Evolutionary conservation across 2,329 filamentous ascomycete genomes (phyloP), one percentile per base, ranked within the genome.

Genomic region (Colletotrichum graminicola): DNA sequence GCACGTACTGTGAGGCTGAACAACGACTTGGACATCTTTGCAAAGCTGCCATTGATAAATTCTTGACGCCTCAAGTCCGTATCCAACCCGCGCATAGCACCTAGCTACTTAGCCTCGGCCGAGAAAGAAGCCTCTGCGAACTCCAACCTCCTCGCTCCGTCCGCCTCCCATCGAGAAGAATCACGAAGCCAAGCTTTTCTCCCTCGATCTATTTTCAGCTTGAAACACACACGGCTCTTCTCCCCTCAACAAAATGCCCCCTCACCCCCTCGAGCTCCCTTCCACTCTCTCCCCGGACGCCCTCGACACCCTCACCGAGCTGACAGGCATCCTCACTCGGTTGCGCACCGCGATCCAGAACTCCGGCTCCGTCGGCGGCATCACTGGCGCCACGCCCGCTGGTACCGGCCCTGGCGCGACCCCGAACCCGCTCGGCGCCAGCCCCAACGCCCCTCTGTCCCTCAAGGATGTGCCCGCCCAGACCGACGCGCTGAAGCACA

Each of bases 251-350:
- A 66, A 57, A 41, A 72, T 72, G 70, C 70, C 70, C 45, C 65
- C 69, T 59, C 84, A 82, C 77, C 84, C 82, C 29, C 84, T 87
- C 77, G 83, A 84, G 73, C 83, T 89, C 70, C 87, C 91, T 41
- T 83, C 88, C 3, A 90, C 92, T 67, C 92, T 96, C 73, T 89
- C 93, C 61, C 93, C 95, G 36, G 92, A 95, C 80, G 90, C 90
- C 61, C 94, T 98, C 83, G 95, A 97, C 84, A 90, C 94, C 75
- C 88, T 97, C 65, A 94, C 94, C 34, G 90, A 94, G 77, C 89
- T 98, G 65, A 91, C 94, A 77, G 87, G 90, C 71, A 89, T 97
- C 75, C 90, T 98, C 73, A 86, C 90, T 75, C 93, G 93, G 62
- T 88, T 98, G 23, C 89, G 93, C 75, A 85, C 84, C 79, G 72